Evolutionary conservation across 352 stramenopile species (phyloP).

Genomic region (Elongisporangium undulatum): DNA sequence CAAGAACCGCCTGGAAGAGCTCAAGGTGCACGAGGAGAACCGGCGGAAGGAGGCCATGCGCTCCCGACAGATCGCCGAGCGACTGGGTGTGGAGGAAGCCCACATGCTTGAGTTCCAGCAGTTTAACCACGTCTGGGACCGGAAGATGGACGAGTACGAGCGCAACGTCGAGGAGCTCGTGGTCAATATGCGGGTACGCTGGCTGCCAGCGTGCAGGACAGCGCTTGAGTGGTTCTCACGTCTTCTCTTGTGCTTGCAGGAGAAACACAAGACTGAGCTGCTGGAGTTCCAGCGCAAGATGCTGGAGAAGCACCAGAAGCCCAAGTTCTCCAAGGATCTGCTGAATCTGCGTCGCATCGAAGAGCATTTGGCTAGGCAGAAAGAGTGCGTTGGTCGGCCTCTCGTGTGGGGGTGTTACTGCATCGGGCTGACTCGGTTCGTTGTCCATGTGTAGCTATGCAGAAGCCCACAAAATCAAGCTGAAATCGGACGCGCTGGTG

Average conservation of each 20-base stretch:
- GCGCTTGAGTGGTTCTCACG: neutral
- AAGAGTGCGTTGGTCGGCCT: slow-evolving; percentile 48
- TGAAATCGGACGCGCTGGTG: slow-evolving; percentile 90
- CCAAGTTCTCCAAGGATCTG: slow-evolving; percentile 94
- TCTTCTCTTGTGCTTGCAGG: slow-evolving; percentile 13
- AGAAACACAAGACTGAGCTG: slow-evolving; percentile 50
- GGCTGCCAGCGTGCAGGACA: neutral
- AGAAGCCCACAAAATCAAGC: slow-evolving; percentile 96
- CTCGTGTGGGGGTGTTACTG: neutral
- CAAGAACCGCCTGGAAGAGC: slow-evolving; percentile 95
- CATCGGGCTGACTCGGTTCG: neutral
- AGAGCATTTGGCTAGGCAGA: slow-evolving; percentile 89
- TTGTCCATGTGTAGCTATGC: slow-evolving; percentile 57
- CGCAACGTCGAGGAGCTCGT: slow-evolving; percentile 89
- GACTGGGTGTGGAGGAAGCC: slow-evolving; percentile 94
- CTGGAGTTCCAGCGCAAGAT: no score
- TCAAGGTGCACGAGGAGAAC: slow-evolving; percentile 96
- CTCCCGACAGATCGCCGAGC: slow-evolving; percentile 92
- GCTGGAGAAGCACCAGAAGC: slow-evolving; percentile 39
- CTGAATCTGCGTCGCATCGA: slow-evolving; percentile 93
- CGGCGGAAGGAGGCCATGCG: slow-evolving; percentile 93
- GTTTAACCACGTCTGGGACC: slow-evolving; percentile 96
- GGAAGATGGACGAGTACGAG: slow-evolving; percentile 95
- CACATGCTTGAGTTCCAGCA: slow-evolving; percentile 98
- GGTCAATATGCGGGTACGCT: slow-evolving; percentile 78